Base-by-base conservation (phyloP, 176 grass and related monocot species). In the Melocanna baccifera region DNA sequence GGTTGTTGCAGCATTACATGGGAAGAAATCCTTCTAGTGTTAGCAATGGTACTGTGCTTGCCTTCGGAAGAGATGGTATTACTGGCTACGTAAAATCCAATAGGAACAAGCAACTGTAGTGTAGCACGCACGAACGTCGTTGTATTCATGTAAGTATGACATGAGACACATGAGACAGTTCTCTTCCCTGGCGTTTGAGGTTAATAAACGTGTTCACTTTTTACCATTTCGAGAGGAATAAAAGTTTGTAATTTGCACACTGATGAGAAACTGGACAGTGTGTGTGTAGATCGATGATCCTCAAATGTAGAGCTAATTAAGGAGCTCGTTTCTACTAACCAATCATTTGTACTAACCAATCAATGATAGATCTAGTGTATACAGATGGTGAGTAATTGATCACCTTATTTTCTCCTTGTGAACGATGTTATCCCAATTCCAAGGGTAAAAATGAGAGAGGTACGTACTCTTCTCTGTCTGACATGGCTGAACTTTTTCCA, bases 11-110 rank as follows among this genome's bases (percentile, higher is more conserved):
- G 13, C 37, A 46, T 32, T 81, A 77, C 81, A 9, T 9, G 36
- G 82, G 32, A 12, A 77, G 71, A 32, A 30, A 45, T 9, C 1
- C 47, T 42, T 16, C 59, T 13, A 22, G 34, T 13, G 26, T 22
- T 0, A 6, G 72, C 37, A 29, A 61, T 15, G 3, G 61, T 25
- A 67, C 70, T 25, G 47, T 78, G 10, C 83, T 51, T 67, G 61
- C 89, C 23, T 63, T 80, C 59, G 89, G 75, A 22, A 52, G 62
- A 46, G 81, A 83, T 28, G 50, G 74, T 32, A 11, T 82, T 23
- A 41, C 46, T 74, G 84, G 84, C 50, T 75, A 79, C 76, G 73
- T 79, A 20, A 87, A 74, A 62, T 74, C 80, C 68, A 83, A 79
- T 62, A 74, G 40, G 75, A 52, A 67, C 74, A 68, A 83, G 88